Percentiles rank a stretch among this genome's conserved stretches.
phyloP scores from a whole-genome alignment of 192 early-diverging fungal species.

The Mortierella hygrophila region DNA sequence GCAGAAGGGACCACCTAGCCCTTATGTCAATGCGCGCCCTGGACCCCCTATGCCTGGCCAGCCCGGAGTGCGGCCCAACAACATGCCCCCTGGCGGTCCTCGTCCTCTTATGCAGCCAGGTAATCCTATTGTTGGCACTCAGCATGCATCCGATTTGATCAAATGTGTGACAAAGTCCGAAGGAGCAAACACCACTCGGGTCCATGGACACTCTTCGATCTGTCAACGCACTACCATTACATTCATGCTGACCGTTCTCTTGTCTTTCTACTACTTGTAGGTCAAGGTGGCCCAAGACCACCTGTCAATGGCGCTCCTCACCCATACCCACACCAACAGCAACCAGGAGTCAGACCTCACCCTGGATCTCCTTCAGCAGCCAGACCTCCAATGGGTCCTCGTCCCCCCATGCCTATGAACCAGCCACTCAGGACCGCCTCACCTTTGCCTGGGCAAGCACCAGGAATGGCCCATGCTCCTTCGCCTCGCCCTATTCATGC shows the following conservation, averaged over 20 bases:
- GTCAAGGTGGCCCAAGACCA: slow-evolving; percentile 18
- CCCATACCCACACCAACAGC: slow-evolving; percentile 26
- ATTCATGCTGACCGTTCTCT: background rate
- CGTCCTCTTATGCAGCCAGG: slow-evolving; percentile 36
- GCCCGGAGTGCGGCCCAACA: slow-evolving; percentile 20
- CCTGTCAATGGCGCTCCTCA: slow-evolving; percentile 14
- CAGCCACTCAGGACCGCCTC: slow-evolving; percentile 46
- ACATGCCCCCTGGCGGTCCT: slow-evolving; percentile 24
- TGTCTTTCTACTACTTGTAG: background rate
- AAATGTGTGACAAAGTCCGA: background rate
- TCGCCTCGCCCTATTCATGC: slow-evolving; percentile 24
- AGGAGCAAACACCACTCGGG: background rate
- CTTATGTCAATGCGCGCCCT: slow-evolving; percentile 22
- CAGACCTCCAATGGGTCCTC: slow-evolving; percentile 38
- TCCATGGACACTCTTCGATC: background rate
- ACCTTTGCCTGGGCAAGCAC: slow-evolving; percentile 30
- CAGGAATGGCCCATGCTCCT: slow-evolving; percentile 25
- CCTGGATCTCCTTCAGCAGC: slow-evolving; percentile 27
- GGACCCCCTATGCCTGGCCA: slow-evolving; percentile 22
- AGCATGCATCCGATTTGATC: background rate
- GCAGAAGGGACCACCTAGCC: slow-evolving; percentile 20
- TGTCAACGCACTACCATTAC: background rate
- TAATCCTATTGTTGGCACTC: background rate
- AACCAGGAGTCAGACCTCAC: slow-evolving; percentile 32
- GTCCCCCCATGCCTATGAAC: slow-evolving; percentile 24